Conservation (phyloP, 441 rosid species). For the Geranium incanum region DNA sequence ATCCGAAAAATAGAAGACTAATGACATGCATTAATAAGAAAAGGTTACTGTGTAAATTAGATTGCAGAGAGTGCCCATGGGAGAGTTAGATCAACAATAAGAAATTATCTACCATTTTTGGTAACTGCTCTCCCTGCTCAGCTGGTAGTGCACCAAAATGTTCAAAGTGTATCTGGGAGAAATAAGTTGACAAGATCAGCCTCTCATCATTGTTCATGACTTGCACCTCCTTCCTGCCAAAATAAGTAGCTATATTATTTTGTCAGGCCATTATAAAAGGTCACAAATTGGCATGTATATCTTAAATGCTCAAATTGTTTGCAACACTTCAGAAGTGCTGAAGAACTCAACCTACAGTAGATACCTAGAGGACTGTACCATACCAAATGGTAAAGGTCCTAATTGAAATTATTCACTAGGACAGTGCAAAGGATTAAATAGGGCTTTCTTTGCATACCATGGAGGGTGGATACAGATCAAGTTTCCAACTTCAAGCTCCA, state of each 20-base stretch:
- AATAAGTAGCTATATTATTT: slow-evolving; percentile 11
- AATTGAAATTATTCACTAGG: background rate
- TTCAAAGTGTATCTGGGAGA: slow-evolving; percentile 31
- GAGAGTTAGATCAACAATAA: background rate
- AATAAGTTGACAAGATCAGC: slow-evolving; percentile 47
- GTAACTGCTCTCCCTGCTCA: slow-evolving; percentile 4
- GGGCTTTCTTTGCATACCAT: slow-evolving; percentile 43
- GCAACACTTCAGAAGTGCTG: background rate
- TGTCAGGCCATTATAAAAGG: slow-evolving; percentile 6
- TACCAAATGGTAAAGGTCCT: background rate
- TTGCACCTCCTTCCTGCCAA: slow-evolving; percentile 66
- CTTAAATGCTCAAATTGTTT: background rate
- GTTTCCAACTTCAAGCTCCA: slow-evolving; percentile 74
- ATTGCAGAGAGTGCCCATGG: background rate
- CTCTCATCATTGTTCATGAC: slow-evolving; percentile 31
- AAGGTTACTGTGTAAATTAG: background rate
- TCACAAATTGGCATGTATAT: background rate
- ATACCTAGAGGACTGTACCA: background rate
- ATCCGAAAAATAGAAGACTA: background rate
- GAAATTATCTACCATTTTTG: slow-evolving; percentile 3
- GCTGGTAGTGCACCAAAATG: slow-evolving; percentile 1
- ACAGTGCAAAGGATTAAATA: background rate
- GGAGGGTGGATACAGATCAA: slow-evolving; percentile 53
- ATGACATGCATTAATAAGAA: background rate
- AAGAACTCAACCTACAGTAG: background rate